Base-by-base conservation (phyloP, 148 eudicot genomes). In the Fagopyrum homotropicum region DNA sequence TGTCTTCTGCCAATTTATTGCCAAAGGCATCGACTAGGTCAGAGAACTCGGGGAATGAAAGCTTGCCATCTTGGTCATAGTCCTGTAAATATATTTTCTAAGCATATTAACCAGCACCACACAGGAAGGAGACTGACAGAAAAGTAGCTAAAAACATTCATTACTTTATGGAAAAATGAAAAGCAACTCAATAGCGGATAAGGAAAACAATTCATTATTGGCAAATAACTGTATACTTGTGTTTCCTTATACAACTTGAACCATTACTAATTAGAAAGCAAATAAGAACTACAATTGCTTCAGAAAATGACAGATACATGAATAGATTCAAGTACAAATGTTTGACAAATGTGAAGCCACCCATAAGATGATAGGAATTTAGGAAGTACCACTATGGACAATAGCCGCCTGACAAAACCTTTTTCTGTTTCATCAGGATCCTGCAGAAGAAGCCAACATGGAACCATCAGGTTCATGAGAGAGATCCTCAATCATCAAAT, bases 391-490 rank as follows among this genome's bases (percentile, higher is more conserved):
- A 90, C 88, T 22, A 94, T 82, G 57, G 98, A 87, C 78, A 94
- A 76, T 76, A 94, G 79, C 60, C 95, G 91, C 48, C 88, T 81
- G 59, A 89, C 98, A 81, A 94, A 94, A 75, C 81, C 81, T 81
- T 80, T 88, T 77, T 94, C 96, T 59, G 97, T 94, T 83, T 94
- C 97, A 74, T 75, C 61, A 40, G 97, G 97, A 81, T 94, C 98
- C 97, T 94, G 83, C 71, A 81, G 56, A 46, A 54, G 60, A 75
- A 56, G 70, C 40, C 48, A 64, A n/a, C 46, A 44, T n/a, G 76
- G 76, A 73, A 77, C 57, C 45, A 12, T 44, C 61, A 6, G 48
- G 57, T 60, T 72, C 75, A 55, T 17, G 50, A 14, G 72, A 71
- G 56, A 52, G 16, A 79, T 69, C 57, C 70, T 79, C 77, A 72